Percentiles rank a stretch among this genome's conserved stretches.
These are phyloP conservation scores for Eucalyptus cladocalyx DNA, from an alignment of 345 rosid species.

Conservation along the genomic window DNA sequence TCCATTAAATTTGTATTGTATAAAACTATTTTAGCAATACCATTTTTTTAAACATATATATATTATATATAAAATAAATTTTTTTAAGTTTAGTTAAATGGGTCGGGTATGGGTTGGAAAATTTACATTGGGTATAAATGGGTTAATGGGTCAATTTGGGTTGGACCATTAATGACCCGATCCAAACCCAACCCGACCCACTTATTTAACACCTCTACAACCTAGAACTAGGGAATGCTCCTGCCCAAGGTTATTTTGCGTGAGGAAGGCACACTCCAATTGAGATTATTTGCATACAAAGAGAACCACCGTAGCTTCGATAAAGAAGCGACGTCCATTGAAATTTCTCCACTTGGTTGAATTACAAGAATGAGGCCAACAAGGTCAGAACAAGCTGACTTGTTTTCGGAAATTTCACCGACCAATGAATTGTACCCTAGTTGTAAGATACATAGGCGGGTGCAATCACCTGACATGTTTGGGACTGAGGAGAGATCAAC, in stretches of 20 bases:
- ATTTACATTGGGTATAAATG: too few species aligned
- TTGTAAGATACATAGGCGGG: not conserved
- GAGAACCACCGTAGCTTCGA: not conserved
- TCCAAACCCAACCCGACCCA: too few species aligned
- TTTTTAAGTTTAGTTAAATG: too few species aligned
- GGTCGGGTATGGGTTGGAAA: too few species aligned
- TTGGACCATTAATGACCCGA: too few species aligned
- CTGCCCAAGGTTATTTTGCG: not conserved
- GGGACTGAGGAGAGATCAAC: not conserved
- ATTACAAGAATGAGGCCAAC: not conserved
- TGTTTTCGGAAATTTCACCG: not conserved
- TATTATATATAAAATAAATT: too few species aligned
- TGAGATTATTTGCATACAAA: not conserved
- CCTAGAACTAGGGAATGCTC: not conserved
- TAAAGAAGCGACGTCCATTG: not conserved
- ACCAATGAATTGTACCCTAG: not conserved
- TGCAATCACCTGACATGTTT: not conserved
- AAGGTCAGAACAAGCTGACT: not conserved
- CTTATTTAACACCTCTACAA: too few species aligned
- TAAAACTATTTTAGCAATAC: too few species aligned
- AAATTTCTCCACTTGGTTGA: not conserved
- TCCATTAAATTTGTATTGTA: too few species aligned
- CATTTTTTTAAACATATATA: too few species aligned
- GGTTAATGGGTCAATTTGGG: too few species aligned
- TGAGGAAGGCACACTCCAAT: not conserved